Percentiles rank a stretch among this genome's conserved stretches.
Conservation (phyloP, 2,329 filamentous ascomycete genomes). For the Phyllosticta capitalensis region DNA sequence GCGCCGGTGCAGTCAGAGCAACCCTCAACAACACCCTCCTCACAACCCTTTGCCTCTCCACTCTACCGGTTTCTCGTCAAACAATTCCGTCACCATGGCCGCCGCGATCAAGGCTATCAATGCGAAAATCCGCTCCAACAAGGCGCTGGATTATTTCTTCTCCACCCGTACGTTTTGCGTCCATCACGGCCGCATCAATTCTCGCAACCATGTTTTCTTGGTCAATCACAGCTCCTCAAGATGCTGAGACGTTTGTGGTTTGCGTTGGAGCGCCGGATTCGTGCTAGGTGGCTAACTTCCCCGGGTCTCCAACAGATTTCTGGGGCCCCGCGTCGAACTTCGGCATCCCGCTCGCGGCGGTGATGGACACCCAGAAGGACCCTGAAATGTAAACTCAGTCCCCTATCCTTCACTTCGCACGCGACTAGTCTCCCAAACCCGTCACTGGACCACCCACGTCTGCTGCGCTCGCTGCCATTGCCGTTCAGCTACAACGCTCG, state of each 20-base stretch:
- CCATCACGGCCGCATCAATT: not conserved
- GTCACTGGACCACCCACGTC: not conserved
- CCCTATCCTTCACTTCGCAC: not conserved
- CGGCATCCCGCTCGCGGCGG: constrained; percentile 44
- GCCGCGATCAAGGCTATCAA: constrained; percentile 46
- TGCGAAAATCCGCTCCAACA: constrained; percentile 43
- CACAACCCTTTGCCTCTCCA: constrained; percentile 4
- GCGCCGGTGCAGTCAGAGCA: not conserved
- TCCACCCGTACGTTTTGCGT: constrained; percentile 40
- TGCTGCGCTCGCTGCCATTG: not conserved
- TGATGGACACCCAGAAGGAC: constrained; percentile 45
- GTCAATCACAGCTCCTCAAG: not conserved
- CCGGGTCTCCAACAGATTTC: constrained; percentile 32
- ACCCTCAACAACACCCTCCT: constrained; percentile 2
- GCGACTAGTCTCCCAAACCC: not conserved
- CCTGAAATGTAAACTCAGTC: constrained; percentile 37
- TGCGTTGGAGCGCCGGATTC: not conserved
- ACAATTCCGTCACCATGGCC: constrained; percentile 32
- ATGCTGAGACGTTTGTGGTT: not conserved
- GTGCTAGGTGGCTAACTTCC: not conserved
- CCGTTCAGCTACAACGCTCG: not conserved
- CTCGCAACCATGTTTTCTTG: not conserved
- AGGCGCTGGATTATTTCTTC: constrained; percentile 43
- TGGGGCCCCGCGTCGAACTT: constrained; percentile 45
- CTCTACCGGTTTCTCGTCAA: not conserved